A percentile compares a stretch with the other conserved stretches of the same genome.
phyloP scores from a whole-genome alignment of 129 eudicot species.

The Deinandra increscens region DNA sequence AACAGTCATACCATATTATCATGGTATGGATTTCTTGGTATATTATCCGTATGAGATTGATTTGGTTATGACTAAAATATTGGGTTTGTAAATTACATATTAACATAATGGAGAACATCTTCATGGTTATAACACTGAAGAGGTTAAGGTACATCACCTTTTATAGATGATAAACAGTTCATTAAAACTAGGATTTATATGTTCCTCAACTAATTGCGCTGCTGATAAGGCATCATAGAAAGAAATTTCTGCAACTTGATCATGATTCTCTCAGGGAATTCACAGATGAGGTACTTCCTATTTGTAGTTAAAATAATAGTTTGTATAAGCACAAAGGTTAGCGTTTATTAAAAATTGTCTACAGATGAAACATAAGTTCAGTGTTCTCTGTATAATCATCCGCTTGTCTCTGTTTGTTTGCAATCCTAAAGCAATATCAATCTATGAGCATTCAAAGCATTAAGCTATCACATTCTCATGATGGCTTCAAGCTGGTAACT shows the following conservation, averaged over 20 bases:
- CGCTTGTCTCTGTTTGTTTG: constrained; percentile 76
- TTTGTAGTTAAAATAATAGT: constrained; percentile 10
- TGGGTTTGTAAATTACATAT: constrained; percentile 12
- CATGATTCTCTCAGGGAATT: constrained; percentile 47
- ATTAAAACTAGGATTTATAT: constrained; percentile 7
- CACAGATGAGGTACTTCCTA: constrained; percentile 50
- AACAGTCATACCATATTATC: constrained; percentile 62
- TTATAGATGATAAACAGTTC: neutral
- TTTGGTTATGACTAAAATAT: neutral
- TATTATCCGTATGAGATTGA: neutral
- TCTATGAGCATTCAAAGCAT: constrained; percentile 31
- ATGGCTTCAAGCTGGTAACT: constrained; percentile 70
- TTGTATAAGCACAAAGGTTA: neutral
- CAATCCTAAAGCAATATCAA: constrained; percentile 39
- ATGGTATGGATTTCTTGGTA: constrained; percentile 43
- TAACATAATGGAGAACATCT: constrained; percentile 71
- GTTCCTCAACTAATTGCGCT: constrained; percentile 63
- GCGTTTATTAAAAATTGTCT: neutral
- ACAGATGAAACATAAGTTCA: constrained; percentile 60
- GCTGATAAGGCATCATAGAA: constrained; percentile 77
- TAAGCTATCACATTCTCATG: constrained; percentile 48
- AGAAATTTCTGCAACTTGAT: constrained; percentile 53
- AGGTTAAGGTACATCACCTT: constrained; percentile 54
- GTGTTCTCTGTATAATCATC: constrained; percentile 63
- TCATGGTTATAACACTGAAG: constrained; percentile 61